Evolutionary conservation across 2,329 filamentous ascomycete species (phyloP).

Genomic region (Chrysoporthe puriensis): DNA sequence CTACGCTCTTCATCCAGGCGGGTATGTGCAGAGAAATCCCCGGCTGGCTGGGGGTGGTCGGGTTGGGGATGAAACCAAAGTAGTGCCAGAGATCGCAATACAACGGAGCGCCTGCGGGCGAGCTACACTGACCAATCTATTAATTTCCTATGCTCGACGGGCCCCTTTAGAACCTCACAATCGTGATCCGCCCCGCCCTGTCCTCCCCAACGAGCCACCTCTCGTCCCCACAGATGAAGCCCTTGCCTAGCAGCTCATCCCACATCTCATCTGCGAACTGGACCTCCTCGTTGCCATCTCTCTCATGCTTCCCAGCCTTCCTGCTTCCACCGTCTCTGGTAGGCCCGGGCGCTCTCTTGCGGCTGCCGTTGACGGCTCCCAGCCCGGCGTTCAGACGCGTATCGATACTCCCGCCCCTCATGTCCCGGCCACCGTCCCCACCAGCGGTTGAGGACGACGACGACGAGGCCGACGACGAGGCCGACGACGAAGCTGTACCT

Average conservation of each 20-base stretch:
- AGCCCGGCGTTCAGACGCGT: background rate
- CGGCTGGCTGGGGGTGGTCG: too few relatives aligned
- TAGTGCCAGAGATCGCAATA: background rate
- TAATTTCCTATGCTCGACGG: background rate
- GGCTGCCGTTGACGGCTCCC: background rate
- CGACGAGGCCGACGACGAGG: background rate
- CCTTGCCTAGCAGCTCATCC: slow-evolving; percentile 53
- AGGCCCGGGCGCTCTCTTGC: background rate
- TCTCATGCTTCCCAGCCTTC: slow-evolving; percentile 14
- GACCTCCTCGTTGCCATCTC: slow-evolving; percentile 38
- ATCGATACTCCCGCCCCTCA: background rate
- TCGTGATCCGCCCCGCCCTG: slow-evolving; percentile 50
- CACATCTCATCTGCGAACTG: slow-evolving; percentile 50
- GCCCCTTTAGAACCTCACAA: slow-evolving; percentile 52
- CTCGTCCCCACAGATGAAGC: slow-evolving; percentile 62
- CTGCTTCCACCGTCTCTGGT: slow-evolving; percentile 9
- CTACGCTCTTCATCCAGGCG: too few relatives aligned
- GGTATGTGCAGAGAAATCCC: too few relatives aligned
- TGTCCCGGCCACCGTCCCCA: slow-evolving; percentile 14
- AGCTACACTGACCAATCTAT: background rate
- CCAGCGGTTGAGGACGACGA: slow-evolving; percentile 16
- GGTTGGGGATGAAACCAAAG: background rate
- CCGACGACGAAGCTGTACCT: background rate
- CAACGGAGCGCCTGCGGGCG: background rate
- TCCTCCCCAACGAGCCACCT: slow-evolving; percentile 66